Evolutionary conservation across 164 flowering plant species (phyloP).

Genomic region (Aristolochia californica): DNA sequence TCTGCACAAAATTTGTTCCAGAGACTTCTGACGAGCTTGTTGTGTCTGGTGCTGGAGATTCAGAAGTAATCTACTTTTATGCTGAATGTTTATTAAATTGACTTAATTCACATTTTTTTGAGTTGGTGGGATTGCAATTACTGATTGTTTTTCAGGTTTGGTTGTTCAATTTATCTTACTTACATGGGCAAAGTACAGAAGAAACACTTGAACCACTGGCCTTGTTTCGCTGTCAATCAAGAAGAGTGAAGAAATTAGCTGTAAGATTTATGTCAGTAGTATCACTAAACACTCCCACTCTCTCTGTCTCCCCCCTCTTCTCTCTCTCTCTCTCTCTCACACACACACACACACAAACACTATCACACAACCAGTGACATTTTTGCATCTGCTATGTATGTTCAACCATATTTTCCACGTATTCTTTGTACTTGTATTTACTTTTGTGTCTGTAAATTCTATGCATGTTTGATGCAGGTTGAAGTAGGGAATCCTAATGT

Average conservation of each 20-base stretch:
- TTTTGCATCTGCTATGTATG: too few relatives aligned
- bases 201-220: conserved; percentile 48
- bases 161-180: conserved; percentile 57
- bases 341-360: too few relatives aligned
- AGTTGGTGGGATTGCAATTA: conserved; percentile 5
- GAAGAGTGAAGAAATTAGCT: conserved; percentile 87
- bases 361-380: too few relatives aligned
- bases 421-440: too few relatives aligned
- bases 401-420: too few relatives aligned
- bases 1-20: conserved; percentile 88
- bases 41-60: conserved; percentile 92
- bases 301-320: too few relatives aligned
- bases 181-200: conserved; percentile 38
- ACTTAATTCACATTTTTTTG: background rate
- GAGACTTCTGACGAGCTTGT: conserved; percentile 93
- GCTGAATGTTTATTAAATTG: background rate
- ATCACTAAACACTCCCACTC: background rate
- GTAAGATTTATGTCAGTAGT: conserved; percentile 29
- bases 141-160: conserved; percentile 51
- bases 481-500: conserved; percentile 94
- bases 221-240: conserved; percentile 68
- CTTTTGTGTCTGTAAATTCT: too few relatives aligned
- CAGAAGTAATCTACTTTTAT: conserved; percentile 41
- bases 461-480: conserved; percentile 37
- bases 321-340: too few relatives aligned